phyloP scores from a whole-genome alignment of 2,329 filamentous ascomycete species.

The Laburnicola sp. region DNA sequence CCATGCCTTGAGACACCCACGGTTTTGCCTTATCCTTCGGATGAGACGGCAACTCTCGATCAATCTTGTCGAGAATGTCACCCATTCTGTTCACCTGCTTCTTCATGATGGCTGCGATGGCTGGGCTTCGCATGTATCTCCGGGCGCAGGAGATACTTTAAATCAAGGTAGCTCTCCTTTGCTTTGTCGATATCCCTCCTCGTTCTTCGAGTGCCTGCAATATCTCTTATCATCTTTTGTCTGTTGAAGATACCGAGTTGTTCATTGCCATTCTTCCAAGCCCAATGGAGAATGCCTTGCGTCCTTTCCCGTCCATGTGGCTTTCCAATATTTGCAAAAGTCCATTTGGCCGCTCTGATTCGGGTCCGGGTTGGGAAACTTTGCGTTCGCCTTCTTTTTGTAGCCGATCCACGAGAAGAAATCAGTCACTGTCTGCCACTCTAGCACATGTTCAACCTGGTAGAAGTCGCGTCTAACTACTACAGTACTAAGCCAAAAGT shows the following conservation, averaged over 20 bases:
- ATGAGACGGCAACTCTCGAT: not conserved
- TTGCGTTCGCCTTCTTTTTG: not conserved
- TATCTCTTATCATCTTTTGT: not conserved
- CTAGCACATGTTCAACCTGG: slow-evolving; percentile 3
- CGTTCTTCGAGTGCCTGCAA: not conserved
- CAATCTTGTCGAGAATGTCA: not conserved
- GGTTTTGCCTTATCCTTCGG: not conserved
- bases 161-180: not conserved
- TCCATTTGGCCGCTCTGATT: not conserved
- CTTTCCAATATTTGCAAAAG: slow-evolving; percentile 1
- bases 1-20: not conserved
- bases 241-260: not conserved
- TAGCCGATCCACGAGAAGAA: not conserved
- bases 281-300: not conserved
- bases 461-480: not conserved
- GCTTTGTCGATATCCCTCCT: not conserved
- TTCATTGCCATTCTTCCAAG: not conserved
- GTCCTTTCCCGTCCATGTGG: not conserved
- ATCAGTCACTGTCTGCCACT: slow-evolving; percentile 3
- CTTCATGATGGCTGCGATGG: not conserved
- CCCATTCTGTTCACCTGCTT: not conserved
- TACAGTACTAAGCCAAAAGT: too few species aligned
- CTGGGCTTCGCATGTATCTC: slow-evolving; percentile 1
- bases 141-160: not conserved
- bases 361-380: not conserved